phyloP scores from a whole-genome alignment of 495 filamentous ascomycete genomes.

The Aspergillus heteromorphus region DNA sequence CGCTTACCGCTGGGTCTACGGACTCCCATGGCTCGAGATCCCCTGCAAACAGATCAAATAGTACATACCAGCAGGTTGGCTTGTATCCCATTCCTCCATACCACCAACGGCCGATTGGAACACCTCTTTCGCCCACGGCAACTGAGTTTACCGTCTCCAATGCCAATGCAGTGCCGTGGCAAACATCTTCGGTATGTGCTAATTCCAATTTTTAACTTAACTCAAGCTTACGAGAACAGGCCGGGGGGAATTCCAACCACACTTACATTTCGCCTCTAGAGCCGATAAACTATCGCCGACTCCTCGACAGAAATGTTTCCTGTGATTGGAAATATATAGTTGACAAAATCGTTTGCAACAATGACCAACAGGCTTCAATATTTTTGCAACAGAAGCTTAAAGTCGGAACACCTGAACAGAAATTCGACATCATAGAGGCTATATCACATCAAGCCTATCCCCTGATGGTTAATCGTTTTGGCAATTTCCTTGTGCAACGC shows the following conservation, averaged over 20 bases:
- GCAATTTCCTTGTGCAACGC: constrained; percentile 97
- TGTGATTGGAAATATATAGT: constrained; percentile 99
- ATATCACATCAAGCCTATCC: constrained; percentile 95
- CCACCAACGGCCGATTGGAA: constrained; percentile 67
- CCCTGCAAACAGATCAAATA: constrained; percentile 31
- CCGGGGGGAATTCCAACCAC: constrained; percentile 48
- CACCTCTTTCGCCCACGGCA: constrained; percentile 78
- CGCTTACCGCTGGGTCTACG: constrained; percentile 28
- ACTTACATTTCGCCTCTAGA: constrained; percentile 84
- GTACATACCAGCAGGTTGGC: constrained; percentile 42
- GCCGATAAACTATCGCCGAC: constrained; percentile 93
- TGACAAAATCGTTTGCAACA: constrained; percentile 98
- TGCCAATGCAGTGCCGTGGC: constrained; percentile 45
- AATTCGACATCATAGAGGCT: constrained; percentile 92
- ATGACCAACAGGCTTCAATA: constrained; percentile 97
- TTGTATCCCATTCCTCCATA: constrained; percentile 53
- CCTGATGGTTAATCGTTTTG: constrained; percentile 90
- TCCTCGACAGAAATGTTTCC: constrained; percentile 91
- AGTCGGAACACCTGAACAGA: constrained; percentile 90
- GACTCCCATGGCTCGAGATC: constrained; percentile 18
- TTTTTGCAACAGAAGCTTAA: constrained; percentile 99
- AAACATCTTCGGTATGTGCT: constrained; percentile 38
- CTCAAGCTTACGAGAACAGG: constrained; percentile 22
- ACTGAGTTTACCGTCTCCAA: constrained; percentile 63
- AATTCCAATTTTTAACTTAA: not conserved